Evolutionary conservation across 164 flowering plant genomes (phyloP).

Genomic region (Warburgia ugandensis): DNA sequence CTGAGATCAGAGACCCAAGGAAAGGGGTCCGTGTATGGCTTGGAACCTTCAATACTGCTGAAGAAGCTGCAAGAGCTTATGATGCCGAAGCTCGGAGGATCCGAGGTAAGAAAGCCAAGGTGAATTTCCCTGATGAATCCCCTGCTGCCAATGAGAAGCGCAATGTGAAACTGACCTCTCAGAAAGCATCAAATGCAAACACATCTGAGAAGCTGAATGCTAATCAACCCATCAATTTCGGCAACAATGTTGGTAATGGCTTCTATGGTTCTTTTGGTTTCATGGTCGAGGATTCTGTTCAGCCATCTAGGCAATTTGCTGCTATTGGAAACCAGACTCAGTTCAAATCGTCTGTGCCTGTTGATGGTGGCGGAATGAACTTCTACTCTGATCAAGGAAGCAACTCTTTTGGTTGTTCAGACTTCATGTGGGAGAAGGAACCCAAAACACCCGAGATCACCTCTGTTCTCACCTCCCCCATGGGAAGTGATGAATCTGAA

Average conservation of each 20-base stretch:
- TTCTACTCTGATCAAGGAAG: slow-evolving; percentile 74
- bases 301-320: slow-evolving; percentile 21
- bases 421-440: slow-evolving; percentile 57
- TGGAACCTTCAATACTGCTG: slow-evolving; percentile 97
- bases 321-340: slow-evolving; percentile 15
- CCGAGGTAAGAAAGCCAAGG: slow-evolving; percentile 93
- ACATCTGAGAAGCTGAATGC: slow-evolving; percentile 20
- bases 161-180: slow-evolving; percentile 26
- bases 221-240: slow-evolving; percentile 24
- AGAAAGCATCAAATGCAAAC: slow-evolving; percentile 25
- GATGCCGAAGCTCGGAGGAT: slow-evolving; percentile 95
- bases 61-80: slow-evolving; percentile 98
- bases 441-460: slow-evolving; percentile 61
- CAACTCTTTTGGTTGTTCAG: slow-evolving; percentile 67
- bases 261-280: slow-evolving; percentile 25
- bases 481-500: slow-evolving; percentile 39
- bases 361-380: slow-evolving; percentile 23
- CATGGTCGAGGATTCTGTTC: slow-evolving; percentile 38
- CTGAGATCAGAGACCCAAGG: slow-evolving; percentile 95
- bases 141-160: slow-evolving; percentile 25
- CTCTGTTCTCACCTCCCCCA: slow-evolving; percentile 36
- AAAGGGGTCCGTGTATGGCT: slow-evolving; percentile 98
- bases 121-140: slow-evolving; percentile 80
- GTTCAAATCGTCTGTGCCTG: slow-evolving; percentile 22
- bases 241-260: slow-evolving; percentile 25